Evolutionary conservation across 306 rosid species (phyloP).

Genomic region (Trichosanthes cucumerina): DNA sequence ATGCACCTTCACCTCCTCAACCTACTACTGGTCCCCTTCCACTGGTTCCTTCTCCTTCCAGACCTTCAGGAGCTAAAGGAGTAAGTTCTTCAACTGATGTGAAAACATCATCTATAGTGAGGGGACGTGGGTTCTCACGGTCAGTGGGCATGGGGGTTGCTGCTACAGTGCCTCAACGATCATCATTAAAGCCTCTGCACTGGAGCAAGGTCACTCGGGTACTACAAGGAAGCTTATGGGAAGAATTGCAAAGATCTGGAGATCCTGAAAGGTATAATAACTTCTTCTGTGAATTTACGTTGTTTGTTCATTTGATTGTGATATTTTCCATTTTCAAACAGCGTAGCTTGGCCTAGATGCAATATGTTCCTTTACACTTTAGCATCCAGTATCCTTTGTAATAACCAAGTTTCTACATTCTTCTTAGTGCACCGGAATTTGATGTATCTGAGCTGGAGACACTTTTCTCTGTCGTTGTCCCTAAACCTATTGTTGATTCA

Average conservation of each 20-base stretch:
- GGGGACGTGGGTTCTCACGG: slow-evolving; percentile 85
- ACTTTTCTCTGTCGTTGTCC: slow-evolving; percentile 78
- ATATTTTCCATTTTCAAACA: neutral
- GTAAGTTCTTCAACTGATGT: slow-evolving; percentile 33
- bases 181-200: slow-evolving; percentile 84
- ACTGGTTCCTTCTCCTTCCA: slow-evolving; percentile 43
- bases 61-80: slow-evolving; percentile 45
- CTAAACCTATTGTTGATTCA: slow-evolving; percentile 63
- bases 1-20: slow-evolving; percentile 24
- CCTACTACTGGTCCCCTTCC: slow-evolving; percentile 31
- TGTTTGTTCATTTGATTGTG: neutral
- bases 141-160: slow-evolving; percentile 33
- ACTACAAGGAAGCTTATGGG: slow-evolving; percentile 96
- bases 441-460: slow-evolving; percentile 88
- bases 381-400: neutral
- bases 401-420: slow-evolving; percentile 14
- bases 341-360: neutral
- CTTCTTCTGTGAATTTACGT: neutral
- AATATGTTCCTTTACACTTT: neutral
- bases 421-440: slow-evolving; percentile 76
- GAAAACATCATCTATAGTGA: slow-evolving; percentile 36
- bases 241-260: slow-evolving; percentile 79
- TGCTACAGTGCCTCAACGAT: slow-evolving; percentile 42
- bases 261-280: slow-evolving; percentile 64
- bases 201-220: slow-evolving; percentile 97